A percentile compares a stretch with the other conserved stretches of the same genome.
Evolutionary conservation across 331 rosid genomes (phyloP).

Genomic region (Quercus tomentella): DNA sequence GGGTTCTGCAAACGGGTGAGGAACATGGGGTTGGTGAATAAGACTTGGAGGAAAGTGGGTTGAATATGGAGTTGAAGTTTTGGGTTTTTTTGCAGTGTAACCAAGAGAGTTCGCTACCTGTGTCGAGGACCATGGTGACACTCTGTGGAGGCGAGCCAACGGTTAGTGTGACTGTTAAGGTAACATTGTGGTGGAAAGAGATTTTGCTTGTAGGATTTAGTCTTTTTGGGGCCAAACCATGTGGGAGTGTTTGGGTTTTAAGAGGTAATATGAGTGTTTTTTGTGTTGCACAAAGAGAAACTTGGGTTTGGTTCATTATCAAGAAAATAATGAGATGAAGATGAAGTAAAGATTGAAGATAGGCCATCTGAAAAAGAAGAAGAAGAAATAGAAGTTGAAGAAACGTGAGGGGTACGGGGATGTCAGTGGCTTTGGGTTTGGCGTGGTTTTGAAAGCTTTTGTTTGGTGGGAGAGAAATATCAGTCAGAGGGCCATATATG

Average conservation of each 20-base stretch:
- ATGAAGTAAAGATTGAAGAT: background rate
- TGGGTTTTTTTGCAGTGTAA: conserved; percentile 59
- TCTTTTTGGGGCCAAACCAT: background rate
- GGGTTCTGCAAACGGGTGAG: conserved; percentile 42
- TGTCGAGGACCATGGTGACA: conserved; percentile 88
- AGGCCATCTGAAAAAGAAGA: background rate
- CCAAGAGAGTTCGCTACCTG: conserved; percentile 93
- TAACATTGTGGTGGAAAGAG: conserved; percentile 63
- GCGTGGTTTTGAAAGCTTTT: background rate
- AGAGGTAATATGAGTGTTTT: conserved; percentile 33
- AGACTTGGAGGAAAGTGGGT: conserved; percentile 53
- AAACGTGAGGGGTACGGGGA: background rate
- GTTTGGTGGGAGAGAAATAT: background rate
- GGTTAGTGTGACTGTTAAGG: conserved; percentile 56
- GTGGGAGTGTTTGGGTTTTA: conserved; percentile 27
- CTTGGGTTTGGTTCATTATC: background rate
- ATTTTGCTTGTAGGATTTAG: conserved; percentile 32
- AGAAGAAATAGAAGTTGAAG: background rate
- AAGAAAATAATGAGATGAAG: background rate
- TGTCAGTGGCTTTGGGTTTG: background rate
- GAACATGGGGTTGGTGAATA: conserved; percentile 55
- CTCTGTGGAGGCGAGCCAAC: conserved; percentile 80
- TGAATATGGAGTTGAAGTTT: conserved; percentile 34
- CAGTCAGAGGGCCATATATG: background rate
- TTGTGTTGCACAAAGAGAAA: conserved; percentile 1